Evolutionary conservation across 176 grass and related monocot species (phyloP), one percentile per base, ranked within the genome.

Genomic region (Phoenix dactylifera): DNA sequence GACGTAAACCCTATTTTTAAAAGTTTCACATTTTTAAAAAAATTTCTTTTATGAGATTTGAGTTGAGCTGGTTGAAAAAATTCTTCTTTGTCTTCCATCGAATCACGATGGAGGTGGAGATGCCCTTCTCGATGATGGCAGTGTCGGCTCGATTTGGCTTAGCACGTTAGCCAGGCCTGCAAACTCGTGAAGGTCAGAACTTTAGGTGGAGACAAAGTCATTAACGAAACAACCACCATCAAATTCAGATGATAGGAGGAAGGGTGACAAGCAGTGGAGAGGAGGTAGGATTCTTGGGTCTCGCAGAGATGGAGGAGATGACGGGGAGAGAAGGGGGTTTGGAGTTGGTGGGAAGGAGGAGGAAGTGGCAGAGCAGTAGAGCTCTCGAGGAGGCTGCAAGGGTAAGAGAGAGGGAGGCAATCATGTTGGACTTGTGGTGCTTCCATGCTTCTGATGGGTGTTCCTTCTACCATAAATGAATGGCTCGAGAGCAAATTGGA

Each of bases 61-160:
- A 28, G 26, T 28, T 3, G 26, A 28, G 26, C 26, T 4, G 3
- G 4, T 28, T 28, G 4, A 5, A 0, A 3, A 28, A 28, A 4
- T 4, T 28, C 4, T 0, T 28, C 4, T 28, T 28, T 5, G 4
- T 28, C 26, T 0, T 28, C 0, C 0, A 28, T 28, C 5, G 26
- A 28, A 28, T 28, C 26, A 28, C 0, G 4, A 28, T 25, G 16
- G 49, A 59, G 15, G 4, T 26, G 3, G 79, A 69, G 7, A 82
- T 66, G 49, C 49, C 79, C 35, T 82, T 71, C 35, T 59, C 64
- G 20, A 82, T 66, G 22, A 71, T 22, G 9, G 50, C 26, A 0
- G 54, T 20, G 18, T 76, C 0, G 79, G 79, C 39, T 76, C 59
- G 66, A 76, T 81, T 7, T 64, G 55, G 25, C 68, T 65, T 24